Evolutionary conservation across 768 basidiomycete species (phyloP).

Genomic region (Lentinula edodes): DNA sequence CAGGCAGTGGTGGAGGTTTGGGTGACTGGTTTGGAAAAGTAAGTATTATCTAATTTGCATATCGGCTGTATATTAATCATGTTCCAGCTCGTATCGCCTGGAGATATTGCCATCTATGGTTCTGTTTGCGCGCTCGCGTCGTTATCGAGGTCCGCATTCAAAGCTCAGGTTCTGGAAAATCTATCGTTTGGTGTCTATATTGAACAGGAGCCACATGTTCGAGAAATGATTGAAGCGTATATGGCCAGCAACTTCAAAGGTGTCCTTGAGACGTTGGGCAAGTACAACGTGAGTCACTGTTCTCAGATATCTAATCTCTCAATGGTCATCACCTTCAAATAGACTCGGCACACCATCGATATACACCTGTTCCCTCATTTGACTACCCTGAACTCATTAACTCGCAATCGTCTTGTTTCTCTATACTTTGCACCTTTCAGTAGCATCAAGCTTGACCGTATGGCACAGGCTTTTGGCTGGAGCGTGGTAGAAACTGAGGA

Average conservation of each 20-base stretch:
- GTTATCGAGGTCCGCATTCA: conserved; percentile 65
- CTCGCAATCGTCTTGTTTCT: conserved; percentile 51
- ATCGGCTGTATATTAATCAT: neutral
- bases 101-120: conserved; percentile 85
- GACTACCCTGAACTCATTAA: conserved; percentile 53
- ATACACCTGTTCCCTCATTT: conserved; percentile 73
- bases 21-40: conserved; percentile 79
- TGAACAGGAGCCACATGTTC: conserved; percentile 81
- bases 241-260: conserved; percentile 83
- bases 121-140: conserved; percentile 81
- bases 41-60: conserved; percentile 4
- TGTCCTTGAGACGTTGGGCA: conserved; percentile 68
- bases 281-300: conserved; percentile 54
- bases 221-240: conserved; percentile 83
- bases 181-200: conserved; percentile 68
- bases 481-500: conserved; percentile 30
- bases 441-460: conserved; percentile 38
- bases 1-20: conserved; percentile 39
- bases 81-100: conserved; percentile 63
- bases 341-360: conserved; percentile 78
- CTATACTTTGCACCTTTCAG: conserved; percentile 65
- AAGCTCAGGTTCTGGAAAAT: conserved; percentile 61
- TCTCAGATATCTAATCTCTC: neutral
- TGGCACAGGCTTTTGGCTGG: conserved; percentile 60
- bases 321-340: neutral